Percentiles rank a stretch among this genome's conserved stretches.
Evolutionary conservation across 257 asterid genomes (phyloP).

Genomic region (Henckelia pumila): DNA sequence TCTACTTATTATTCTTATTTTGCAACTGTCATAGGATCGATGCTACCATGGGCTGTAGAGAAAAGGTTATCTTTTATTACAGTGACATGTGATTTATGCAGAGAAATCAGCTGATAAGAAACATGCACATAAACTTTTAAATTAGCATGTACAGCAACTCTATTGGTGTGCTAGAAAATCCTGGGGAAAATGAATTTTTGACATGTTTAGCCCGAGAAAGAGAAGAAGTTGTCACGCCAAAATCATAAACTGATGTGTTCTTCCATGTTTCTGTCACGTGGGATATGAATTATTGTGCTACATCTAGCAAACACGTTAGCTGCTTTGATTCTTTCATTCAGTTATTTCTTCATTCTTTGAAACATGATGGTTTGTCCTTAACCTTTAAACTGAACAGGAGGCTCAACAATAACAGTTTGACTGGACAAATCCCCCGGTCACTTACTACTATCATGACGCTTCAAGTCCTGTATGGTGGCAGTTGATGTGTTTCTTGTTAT

Average conservation of each 20-base stretch:
- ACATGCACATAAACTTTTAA: not conserved
- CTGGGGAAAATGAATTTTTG: not conserved
- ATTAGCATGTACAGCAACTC: not conserved
- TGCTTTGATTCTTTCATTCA: constrained; percentile 14
- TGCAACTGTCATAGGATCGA: not conserved
- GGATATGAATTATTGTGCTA: constrained; percentile 10
- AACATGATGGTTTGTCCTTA: constrained; percentile 27
- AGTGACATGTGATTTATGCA: not conserved
- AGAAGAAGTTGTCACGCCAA: not conserved
- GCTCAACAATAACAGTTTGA: constrained; percentile 88
- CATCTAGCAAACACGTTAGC: constrained; percentile 1
- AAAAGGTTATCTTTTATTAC: no score
- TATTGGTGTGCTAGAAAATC: not conserved
- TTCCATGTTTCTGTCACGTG: not conserved
- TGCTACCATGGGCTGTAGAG: not conserved
- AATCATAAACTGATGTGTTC: not conserved
- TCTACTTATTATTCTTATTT: no score
- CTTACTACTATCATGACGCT: constrained; percentile 60
- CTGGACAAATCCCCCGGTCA: constrained; percentile 63
- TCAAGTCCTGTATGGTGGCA: constrained; percentile 94
- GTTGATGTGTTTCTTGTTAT: constrained; percentile 21
- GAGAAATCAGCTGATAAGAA: not conserved
- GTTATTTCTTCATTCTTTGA: constrained; percentile 3
- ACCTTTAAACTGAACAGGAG: constrained; percentile 53
- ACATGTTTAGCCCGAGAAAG: not conserved